A percentile compares a stretch with the other conserved stretches of the same genome.
phyloP scores from a whole-genome alignment of 495 filamentous ascomycete genomes.

The Letharia lupina region DNA sequence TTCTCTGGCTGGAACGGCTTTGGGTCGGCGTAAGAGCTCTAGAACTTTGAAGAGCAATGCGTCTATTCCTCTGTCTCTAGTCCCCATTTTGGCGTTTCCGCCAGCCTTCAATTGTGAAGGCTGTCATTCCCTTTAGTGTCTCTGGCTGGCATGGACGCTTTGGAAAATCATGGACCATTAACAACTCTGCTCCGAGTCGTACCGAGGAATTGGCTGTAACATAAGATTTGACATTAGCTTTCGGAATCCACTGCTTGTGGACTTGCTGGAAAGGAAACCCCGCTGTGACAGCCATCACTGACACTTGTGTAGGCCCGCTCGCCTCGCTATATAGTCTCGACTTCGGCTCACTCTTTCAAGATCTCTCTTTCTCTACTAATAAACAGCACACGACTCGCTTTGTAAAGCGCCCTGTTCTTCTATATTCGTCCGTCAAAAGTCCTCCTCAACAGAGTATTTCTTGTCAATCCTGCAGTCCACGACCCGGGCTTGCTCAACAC shows the following conservation, averaged over 20 bases:
- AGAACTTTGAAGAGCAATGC: neutral
- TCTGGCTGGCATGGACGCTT: neutral
- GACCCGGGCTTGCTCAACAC: neutral
- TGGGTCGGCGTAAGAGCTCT: neutral
- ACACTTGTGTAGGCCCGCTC: neutral
- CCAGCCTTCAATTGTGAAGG: neutral
- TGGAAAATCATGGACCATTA: neutral
- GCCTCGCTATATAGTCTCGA: neutral
- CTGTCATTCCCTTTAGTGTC: neutral
- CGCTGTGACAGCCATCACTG: neutral
- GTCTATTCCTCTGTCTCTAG: neutral
- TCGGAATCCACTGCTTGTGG: neutral
- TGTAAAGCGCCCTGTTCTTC: neutral
- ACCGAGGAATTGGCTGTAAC: neutral
- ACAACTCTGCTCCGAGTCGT: no score
- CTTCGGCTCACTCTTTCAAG: neutral
- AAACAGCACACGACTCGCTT: neutral
- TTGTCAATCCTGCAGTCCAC: neutral
- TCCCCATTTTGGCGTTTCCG: neutral
- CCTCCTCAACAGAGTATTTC: neutral
- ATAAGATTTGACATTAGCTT: neutral
- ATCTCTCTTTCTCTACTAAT: no score
- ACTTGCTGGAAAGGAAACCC: neutral
- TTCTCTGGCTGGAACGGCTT: neutral
- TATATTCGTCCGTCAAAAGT: neutral